Conservation (phyloP, 192 early-diverging fungal genomes). For the Podila minutissima region DNA sequence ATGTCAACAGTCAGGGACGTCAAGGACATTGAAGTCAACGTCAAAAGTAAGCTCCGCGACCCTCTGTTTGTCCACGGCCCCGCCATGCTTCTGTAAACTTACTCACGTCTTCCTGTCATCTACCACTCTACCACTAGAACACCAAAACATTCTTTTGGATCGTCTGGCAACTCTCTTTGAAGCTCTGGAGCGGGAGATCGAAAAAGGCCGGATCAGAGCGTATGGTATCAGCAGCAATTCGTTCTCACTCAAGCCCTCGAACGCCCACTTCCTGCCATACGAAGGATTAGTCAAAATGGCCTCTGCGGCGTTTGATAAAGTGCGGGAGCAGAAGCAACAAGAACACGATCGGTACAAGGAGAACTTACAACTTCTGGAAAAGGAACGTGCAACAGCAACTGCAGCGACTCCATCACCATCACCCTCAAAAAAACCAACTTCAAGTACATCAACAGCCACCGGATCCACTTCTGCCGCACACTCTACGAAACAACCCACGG, state of each 20-base stretch:
- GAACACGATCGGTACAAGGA: slow-evolving; percentile 7
- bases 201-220: slow-evolving; percentile 41
- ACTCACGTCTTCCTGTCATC: background rate
- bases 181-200: slow-evolving; percentile 49
- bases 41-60: slow-evolving; percentile 29
- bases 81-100: too few species aligned
- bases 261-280: slow-evolving; percentile 52
- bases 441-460: background rate
- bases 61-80: background rate
- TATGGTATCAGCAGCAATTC: slow-evolving; percentile 55
- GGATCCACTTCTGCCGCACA: background rate
- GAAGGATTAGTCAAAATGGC: slow-evolving; percentile 47
- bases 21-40: slow-evolving; percentile 24
- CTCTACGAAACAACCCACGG: background rate
- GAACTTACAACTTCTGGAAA: background rate
- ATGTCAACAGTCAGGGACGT: slow-evolving; percentile 28
- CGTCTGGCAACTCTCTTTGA: slow-evolving; percentile 38
- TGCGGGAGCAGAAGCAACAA: slow-evolving; percentile 17
- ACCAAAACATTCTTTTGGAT: slow-evolving; percentile 36
- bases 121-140: slow-evolving; percentile 10
- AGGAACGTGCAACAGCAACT: slow-evolving; percentile 6
- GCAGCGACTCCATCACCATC: background rate
- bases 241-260: slow-evolving; percentile 43
- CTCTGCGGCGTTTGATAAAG: slow-evolving; percentile 22
- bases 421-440: too few species aligned